phyloP scores from a whole-genome alignment of 176 grass and related monocot genomes.

The Musa beccarii region DNA sequence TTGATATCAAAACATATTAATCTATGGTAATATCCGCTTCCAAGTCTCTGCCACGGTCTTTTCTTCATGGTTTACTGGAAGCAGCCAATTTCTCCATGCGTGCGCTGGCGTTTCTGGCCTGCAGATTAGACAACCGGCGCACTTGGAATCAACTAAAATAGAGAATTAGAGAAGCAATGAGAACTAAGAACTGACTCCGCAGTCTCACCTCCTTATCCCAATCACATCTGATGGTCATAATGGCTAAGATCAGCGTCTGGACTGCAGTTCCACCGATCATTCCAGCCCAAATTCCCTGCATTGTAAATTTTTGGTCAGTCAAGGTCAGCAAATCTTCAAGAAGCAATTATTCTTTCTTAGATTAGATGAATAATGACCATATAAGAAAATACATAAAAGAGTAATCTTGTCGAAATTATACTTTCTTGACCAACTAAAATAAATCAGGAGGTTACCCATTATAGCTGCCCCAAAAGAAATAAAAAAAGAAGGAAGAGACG shows the following conservation, averaged over 20 bases:
- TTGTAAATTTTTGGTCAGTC: neutral
- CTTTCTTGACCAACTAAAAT: no score
- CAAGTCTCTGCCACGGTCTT: no score
- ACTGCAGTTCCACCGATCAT: constrained; percentile 73
- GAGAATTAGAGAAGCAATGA: neutral
- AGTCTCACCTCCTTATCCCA: constrained; percentile 58
- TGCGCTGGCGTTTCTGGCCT: neutral
- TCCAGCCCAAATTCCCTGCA: constrained; percentile 69
- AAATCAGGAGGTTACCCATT: no score
- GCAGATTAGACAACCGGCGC: neutral
- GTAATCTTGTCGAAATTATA: no score
- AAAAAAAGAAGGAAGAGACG: no score
- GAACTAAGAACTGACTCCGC: neutral
- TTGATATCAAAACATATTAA: no score
- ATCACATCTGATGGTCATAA: constrained; percentile 54
- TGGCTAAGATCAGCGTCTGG: constrained; percentile 56
- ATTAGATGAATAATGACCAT: no score
- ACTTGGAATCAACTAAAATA: neutral
- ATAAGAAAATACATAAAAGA: no score
- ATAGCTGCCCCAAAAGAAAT: no score
- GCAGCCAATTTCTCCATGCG: neutral
- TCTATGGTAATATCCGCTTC: no score
- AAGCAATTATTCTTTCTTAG: no score
- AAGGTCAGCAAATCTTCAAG: no score
- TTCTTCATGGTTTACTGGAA: neutral